These are phyloP conservation scores for Candolleomyces eurysporus DNA, from an alignment of 768 basidiomycete genomes.

Conservation along the genomic window DNA sequence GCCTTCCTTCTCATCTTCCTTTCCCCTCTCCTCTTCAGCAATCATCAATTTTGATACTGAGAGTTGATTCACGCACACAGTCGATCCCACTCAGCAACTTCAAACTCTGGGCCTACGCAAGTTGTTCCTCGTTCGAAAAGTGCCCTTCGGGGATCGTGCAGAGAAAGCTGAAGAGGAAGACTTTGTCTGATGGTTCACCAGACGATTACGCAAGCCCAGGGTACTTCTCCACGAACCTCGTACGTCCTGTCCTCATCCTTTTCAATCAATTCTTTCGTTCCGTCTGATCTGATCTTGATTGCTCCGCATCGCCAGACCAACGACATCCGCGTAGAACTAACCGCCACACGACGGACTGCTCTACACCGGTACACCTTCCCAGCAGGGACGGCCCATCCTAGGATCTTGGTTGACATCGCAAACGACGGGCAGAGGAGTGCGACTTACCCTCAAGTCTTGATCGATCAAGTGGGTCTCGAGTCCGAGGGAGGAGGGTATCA, in stretches of 20 bases:
- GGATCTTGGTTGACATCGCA: conserved; percentile 59
- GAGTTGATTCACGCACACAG: neutral
- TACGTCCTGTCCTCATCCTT: conserved; percentile 18
- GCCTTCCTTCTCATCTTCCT: neutral
- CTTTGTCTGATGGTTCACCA: conserved; percentile 52
- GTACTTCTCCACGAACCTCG: conserved; percentile 63
- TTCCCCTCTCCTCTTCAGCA: too few relatives aligned
- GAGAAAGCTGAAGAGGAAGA: conserved; percentile 47
- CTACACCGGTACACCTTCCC: conserved; percentile 61
- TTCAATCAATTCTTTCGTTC: too few relatives aligned
- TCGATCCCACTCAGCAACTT: conserved; percentile 57
- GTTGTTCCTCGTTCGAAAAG: conserved; percentile 51
- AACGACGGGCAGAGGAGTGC: conserved; percentile 59
- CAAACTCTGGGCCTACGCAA: conserved; percentile 54
- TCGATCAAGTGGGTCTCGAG: conserved; percentile 48
- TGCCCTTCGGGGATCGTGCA: conserved; percentile 47
- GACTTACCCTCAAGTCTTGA: conserved; percentile 43
- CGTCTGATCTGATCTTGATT: too few relatives aligned
- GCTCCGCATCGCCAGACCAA: conserved; percentile 37
- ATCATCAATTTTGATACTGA: neutral
- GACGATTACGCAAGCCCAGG: conserved; percentile 65
- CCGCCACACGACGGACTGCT: conserved; percentile 56
- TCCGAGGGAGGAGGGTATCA: conserved; percentile 20
- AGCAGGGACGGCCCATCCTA: conserved; percentile 42
- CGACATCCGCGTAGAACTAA: conserved; percentile 55